phyloP scores from a whole-genome alignment of 495 filamentous ascomycete genomes.

The Podospora sp. region DNA sequence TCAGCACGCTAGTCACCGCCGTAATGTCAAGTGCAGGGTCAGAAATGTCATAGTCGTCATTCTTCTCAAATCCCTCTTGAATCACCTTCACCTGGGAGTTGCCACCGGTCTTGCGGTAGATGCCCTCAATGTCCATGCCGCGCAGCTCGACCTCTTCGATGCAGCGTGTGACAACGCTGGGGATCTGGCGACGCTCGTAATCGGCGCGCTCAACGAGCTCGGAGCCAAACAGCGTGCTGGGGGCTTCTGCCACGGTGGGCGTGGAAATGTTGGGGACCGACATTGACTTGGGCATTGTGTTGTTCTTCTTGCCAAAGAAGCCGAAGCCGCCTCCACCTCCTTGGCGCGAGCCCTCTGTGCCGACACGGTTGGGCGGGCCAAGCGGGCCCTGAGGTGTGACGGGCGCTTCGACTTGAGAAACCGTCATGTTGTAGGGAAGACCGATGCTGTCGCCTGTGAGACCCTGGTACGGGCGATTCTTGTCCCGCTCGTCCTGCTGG shows the following conservation, averaged over 20 bases:
- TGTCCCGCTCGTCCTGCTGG: constrained; percentile 46
- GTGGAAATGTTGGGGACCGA: constrained; percentile 56
- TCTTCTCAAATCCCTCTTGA: constrained; percentile 86
- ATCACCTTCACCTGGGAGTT: constrained; percentile 83
- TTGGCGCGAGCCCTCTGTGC: constrained; percentile 60
- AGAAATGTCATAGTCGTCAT: constrained; percentile 83
- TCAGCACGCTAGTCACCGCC: constrained; percentile 91
- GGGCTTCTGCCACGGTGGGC: constrained; percentile 56
- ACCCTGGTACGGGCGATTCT: constrained; percentile 50
- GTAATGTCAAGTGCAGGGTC: constrained; percentile 95
- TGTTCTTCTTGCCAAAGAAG: constrained; percentile 63
- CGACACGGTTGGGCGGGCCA: constrained; percentile 28
- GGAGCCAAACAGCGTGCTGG: constrained; percentile 79
- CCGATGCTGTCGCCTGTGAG: constrained; percentile 59
- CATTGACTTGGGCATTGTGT: constrained; percentile 49
- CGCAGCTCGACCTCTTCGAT: constrained; percentile 96
- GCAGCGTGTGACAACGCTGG: constrained; percentile 86
- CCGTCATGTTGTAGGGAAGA: constrained; percentile 63
- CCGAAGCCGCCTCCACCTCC: constrained; percentile 73
- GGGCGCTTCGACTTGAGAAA: constrained; percentile 51
- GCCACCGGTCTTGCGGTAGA: constrained; percentile 96
- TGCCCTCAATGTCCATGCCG: constrained; percentile 97
- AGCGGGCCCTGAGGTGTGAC: constrained; percentile 29
- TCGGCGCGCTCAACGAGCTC: constrained; percentile 86
- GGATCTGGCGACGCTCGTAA: constrained; percentile 86